Evolutionary conservation across 768 basidiomycete genomes (phyloP).

Genomic region (Boletales sp.): DNA sequence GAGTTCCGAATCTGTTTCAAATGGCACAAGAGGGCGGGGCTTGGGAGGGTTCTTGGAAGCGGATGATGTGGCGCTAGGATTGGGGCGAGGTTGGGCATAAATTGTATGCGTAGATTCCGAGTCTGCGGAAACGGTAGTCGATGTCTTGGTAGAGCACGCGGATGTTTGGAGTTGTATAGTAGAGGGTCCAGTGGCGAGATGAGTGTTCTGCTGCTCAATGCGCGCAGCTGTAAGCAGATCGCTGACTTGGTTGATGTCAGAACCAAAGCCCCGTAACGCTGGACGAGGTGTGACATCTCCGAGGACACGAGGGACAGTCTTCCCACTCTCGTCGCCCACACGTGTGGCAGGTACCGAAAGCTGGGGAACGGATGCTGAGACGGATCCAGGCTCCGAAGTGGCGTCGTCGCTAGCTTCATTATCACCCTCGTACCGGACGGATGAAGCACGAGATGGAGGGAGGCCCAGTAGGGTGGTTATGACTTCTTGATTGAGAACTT

Average conservation of each 20-base stretch:
- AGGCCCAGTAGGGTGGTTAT: constrained; percentile 63
- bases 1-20: constrained; percentile 60
- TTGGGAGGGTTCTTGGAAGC: constrained; percentile 18
- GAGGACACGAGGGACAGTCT: constrained; percentile 19
- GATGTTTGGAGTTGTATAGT: constrained; percentile 4
- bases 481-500: constrained; percentile 70
- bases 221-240: constrained; percentile 26
- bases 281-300: constrained; percentile 64
- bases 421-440: constrained; percentile 54
- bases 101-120: constrained; percentile 12
- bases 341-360: constrained; percentile 23
- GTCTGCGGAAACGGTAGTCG: neutral
- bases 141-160: neutral
- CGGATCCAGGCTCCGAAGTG: constrained; percentile 37
- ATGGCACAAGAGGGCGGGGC: constrained; percentile 51
- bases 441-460: constrained; percentile 35
- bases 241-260: constrained; percentile 29
- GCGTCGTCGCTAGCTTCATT: constrained; percentile 42
- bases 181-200: constrained; percentile 4
- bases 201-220: constrained; percentile 15
- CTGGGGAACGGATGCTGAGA: constrained; percentile 39
- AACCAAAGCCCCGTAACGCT: constrained; percentile 35
- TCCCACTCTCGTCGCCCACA: constrained; percentile 11
- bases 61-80: constrained; percentile 6
- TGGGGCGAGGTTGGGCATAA: constrained; percentile 8